Percentiles rank a stretch among this genome's conserved stretches.
Conservation (phyloP, 2,329 filamentous ascomycete species). For the Penicillium occitanis region DNA sequence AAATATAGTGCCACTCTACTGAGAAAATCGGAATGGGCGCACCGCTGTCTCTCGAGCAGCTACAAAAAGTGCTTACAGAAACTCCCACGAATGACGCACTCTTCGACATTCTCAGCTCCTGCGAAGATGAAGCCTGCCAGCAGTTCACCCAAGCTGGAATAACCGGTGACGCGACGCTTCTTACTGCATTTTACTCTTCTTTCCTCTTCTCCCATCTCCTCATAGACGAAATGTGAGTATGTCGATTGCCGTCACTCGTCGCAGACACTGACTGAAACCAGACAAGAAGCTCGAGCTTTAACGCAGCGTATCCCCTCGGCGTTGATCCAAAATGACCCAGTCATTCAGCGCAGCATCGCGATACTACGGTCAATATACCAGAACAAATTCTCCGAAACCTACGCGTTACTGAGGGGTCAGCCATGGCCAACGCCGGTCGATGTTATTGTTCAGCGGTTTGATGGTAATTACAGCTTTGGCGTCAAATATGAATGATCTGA, state of each 20-base stretch:
- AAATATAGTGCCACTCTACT: not conserved
- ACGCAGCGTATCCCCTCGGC: conserved; percentile 37
- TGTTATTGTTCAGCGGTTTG: conserved; percentile 36
- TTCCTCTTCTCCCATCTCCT: conserved; percentile 44
- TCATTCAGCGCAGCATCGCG: conserved; percentile 37
- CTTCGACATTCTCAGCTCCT: conserved; percentile 35
- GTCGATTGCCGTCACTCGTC: not conserved
- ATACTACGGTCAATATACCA: conserved; percentile 43
- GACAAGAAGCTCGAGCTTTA: conserved; percentile 43
- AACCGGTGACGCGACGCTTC: conserved; percentile 29
- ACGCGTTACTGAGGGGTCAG: conserved; percentile 34
- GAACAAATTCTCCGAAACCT: conserved; percentile 37
- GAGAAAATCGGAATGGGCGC: conserved; percentile 28
- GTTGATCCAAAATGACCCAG: conserved; percentile 31
- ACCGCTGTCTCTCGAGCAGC: conserved; percentile 33
- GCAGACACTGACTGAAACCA: conserved; percentile 15
- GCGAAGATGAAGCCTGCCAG: conserved; percentile 38
- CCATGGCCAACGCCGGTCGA: conserved; percentile 38
- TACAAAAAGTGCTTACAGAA: conserved; percentile 32
- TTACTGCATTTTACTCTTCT: conserved; percentile 41
- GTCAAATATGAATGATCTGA: not conserved
- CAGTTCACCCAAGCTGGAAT: conserved; percentile 27
- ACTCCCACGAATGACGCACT: conserved; percentile 35
- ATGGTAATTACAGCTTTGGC: conserved; percentile 31
- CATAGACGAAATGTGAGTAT: conserved; percentile 40